Conservation (phyloP, 768 basidiomycete species). For the Boletellus sp. region DNA sequence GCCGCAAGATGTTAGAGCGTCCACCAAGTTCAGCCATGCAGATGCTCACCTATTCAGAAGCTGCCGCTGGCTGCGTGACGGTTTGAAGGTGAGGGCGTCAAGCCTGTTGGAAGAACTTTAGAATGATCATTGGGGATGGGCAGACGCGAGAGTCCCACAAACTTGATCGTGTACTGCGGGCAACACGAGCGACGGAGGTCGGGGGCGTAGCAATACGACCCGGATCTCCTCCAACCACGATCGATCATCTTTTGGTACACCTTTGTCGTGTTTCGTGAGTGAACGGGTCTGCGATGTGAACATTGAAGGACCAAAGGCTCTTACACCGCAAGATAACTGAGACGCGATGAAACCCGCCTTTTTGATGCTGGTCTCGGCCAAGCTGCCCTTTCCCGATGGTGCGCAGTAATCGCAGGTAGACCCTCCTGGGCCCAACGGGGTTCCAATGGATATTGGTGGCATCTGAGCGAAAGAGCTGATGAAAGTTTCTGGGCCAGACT, state of each 20-base stretch:
- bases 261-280: no score
- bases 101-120: conserved; percentile 43
- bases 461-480: conserved; percentile 6
- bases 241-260: conserved; percentile 68
- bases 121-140: conserved; percentile 7
- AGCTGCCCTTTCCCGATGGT: conserved; percentile 44
- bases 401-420: conserved; percentile 43
- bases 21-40: not conserved
- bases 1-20: not conserved
- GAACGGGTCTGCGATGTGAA: no score
- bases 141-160: conserved; percentile 19
- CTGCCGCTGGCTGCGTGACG: conserved; percentile 73
- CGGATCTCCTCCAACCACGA: conserved; percentile 81
- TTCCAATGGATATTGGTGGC: conserved; percentile 27
- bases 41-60: conserved; percentile 60
- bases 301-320: no score
- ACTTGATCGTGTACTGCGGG: conserved; percentile 94
- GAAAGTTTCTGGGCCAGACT: no score
- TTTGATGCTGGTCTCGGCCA: not conserved
- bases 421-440: conserved; percentile 23
- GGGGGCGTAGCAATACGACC: conserved; percentile 51
- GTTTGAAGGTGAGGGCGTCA: conserved; percentile 61
- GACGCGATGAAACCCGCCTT: conserved; percentile 31
- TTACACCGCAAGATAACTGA: no score
- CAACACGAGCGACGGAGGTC: conserved; percentile 82